Percentiles rank a stretch among this genome's conserved stretches.
These are phyloP conservation scores for Cladobotryum protrusum DNA, from an alignment of 2,329 filamentous ascomycete genomes.

Conservation along the genomic window DNA sequence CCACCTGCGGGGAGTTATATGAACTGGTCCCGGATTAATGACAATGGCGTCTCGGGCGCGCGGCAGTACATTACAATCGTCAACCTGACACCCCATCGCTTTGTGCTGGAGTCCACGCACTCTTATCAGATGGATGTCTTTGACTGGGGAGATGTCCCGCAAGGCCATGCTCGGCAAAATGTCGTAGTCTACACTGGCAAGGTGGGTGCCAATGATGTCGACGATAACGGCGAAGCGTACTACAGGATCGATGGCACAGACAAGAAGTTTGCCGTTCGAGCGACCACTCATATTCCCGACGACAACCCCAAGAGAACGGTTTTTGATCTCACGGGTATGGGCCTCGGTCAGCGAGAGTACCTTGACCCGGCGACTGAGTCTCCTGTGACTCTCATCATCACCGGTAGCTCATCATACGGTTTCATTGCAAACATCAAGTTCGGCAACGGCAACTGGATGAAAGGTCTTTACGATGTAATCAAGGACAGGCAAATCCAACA, in stretches of 20 bases:
- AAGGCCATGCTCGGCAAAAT: slow-evolving; percentile 26
- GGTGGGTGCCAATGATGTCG: slow-evolving; percentile 12
- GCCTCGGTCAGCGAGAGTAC: slow-evolving; percentile 28
- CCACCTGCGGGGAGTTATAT: slow-evolving; percentile 10
- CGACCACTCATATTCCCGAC: slow-evolving; percentile 24
- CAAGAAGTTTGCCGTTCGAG: slow-evolving; percentile 25
- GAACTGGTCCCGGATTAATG: slow-evolving; percentile 8
- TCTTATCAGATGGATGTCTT: slow-evolving; percentile 27
- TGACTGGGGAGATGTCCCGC: slow-evolving; percentile 27
- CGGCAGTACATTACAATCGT: slow-evolving; percentile 28
- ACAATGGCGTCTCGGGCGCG: slow-evolving; percentile 6
- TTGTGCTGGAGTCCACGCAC: slow-evolving; percentile 21
- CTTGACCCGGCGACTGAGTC: slow-evolving; percentile 24
- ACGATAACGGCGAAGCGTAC: slow-evolving; percentile 27
- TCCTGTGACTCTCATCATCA: slow-evolving; percentile 29
- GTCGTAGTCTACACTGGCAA: slow-evolving; percentile 20
- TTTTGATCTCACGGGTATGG: slow-evolving; percentile 26
- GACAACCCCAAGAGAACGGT: slow-evolving; percentile 21
- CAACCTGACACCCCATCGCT: slow-evolving; percentile 28
- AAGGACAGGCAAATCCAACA: slow-evolving; percentile 35
- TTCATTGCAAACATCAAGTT: slow-evolving; percentile 26
- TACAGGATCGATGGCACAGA: slow-evolving; percentile 24
- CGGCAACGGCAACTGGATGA: slow-evolving; percentile 28
- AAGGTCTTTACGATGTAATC: slow-evolving; percentile 25
- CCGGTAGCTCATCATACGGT: slow-evolving; percentile 27